Conservation (phyloP, 208 protist genomes). For the Herpetomonas samuelpessoai region DNA sequence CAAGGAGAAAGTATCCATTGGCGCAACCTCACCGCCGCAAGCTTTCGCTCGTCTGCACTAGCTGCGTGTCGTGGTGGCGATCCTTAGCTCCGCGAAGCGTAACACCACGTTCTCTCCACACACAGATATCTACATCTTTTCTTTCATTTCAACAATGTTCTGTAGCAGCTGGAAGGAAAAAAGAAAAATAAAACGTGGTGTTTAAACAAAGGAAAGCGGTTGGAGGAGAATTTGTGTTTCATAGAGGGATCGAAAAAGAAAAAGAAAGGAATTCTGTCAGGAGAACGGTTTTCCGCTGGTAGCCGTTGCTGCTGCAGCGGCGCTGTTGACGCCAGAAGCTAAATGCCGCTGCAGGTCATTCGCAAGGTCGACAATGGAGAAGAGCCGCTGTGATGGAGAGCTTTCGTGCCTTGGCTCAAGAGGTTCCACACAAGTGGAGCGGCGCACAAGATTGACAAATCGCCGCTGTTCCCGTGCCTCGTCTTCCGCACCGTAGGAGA, state of each 20-base stretch:
- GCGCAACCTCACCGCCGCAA: too few species aligned
- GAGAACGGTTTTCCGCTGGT: background rate
- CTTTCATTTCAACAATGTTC: too few species aligned
- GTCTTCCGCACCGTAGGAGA: slow-evolving; percentile 1
- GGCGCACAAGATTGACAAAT: background rate
- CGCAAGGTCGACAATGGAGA: slow-evolving; percentile 33
- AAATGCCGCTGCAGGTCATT: slow-evolving; percentile 23
- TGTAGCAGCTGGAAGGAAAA: background rate
- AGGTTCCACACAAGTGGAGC: background rate
- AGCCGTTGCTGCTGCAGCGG: background rate
- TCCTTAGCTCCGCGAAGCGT: too few species aligned
- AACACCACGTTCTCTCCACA: too few species aligned
- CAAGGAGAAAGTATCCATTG: too few species aligned
- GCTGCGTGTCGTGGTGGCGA: too few species aligned
- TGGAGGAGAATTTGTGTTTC: background rate
- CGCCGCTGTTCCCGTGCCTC: background rate
- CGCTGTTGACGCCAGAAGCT: slow-evolving; percentile 1
- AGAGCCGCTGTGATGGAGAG: background rate
- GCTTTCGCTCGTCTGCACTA: too few species aligned
- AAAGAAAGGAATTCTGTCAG: background rate
- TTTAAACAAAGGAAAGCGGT: background rate
- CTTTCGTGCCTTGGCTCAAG: background rate
- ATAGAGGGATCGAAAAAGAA: background rate
- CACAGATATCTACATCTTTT: too few species aligned
- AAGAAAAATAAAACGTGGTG: background rate